These are phyloP conservation scores for Hyaloscypha variabilis DNA, from an alignment of 495 filamentous ascomycete species.

Conservation along the genomic window DNA sequence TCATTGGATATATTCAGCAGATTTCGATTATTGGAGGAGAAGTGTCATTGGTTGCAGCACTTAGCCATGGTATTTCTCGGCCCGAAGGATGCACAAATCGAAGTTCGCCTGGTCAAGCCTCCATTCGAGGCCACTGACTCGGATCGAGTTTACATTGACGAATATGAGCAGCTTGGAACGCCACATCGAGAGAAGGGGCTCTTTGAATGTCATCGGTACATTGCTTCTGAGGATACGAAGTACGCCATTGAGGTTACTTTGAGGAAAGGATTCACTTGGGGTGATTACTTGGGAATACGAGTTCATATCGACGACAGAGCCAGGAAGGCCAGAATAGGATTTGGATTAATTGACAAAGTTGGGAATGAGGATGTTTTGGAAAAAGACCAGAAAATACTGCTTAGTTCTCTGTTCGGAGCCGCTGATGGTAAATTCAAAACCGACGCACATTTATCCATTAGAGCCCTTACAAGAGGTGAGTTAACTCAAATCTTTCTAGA, in stretches of 20 bases:
- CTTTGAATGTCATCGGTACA: background rate
- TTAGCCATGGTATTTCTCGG: constrained; percentile 8
- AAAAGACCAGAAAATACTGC: no score
- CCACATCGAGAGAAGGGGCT: background rate
- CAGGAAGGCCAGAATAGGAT: no score
- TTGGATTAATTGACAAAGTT: no score
- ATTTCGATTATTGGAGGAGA: background rate
- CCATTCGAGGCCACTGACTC: background rate
- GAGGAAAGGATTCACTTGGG: constrained; percentile 13
- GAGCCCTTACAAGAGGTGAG: no score
- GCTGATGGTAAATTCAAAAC: no score
- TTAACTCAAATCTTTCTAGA: no score
- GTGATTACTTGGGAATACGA: no score
- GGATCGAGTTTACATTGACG: constrained; percentile 1
- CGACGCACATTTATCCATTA: no score
- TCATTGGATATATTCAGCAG: no score
- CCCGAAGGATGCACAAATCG: background rate
- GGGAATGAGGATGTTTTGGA: no score
- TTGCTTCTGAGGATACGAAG: constrained; percentile 6
- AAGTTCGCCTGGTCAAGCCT: constrained; percentile 12
- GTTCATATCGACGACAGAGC: no score
- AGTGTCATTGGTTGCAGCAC: background rate
- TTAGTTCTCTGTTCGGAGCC: no score
- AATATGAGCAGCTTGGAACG: constrained; percentile 14
- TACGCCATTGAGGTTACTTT: constrained; percentile 20